Evolutionary conservation across 495 filamentous ascomycete species (phyloP).

Genomic region (Extremus antarcticus): DNA sequence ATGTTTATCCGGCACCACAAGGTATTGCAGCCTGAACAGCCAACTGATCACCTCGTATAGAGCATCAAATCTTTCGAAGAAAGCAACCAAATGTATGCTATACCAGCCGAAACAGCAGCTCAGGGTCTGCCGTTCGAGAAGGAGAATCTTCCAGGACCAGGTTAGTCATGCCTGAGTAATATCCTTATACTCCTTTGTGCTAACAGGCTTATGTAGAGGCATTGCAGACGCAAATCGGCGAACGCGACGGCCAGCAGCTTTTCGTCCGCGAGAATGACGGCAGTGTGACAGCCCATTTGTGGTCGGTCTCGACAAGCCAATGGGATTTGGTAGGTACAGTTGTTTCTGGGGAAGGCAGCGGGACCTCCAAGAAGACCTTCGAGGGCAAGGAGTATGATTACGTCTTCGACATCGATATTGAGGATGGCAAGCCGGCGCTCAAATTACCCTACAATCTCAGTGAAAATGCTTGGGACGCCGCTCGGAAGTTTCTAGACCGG

Average conservation of each 20-base stretch:
- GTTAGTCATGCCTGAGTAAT: too few relatives aligned
- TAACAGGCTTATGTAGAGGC: too few relatives aligned
- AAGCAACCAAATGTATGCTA: slow-evolving; percentile 57
- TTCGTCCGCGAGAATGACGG: slow-evolving; percentile 78
- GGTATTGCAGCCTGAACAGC: background rate
- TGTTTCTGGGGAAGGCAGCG: slow-evolving; percentile 78
- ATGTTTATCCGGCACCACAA: background rate
- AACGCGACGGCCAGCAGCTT: slow-evolving; percentile 86
- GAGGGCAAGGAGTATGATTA: slow-evolving; percentile 88
- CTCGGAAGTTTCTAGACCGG: slow-evolving; percentile 79
- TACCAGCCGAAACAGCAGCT: slow-evolving; percentile 78
- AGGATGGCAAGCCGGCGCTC: slow-evolving; percentile 86
- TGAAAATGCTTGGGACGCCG: slow-evolving; percentile 87
- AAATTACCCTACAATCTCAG: slow-evolving; percentile 89
- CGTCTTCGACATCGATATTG: slow-evolving; percentile 96
- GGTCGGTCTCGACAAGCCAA: slow-evolving; percentile 41
- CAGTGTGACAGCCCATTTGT: slow-evolving; percentile 43
- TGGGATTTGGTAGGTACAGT: slow-evolving; percentile 86
- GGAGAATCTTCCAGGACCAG: slow-evolving; percentile 69
- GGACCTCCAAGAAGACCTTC: slow-evolving; percentile 60
- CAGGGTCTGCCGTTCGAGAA: slow-evolving; percentile 62
- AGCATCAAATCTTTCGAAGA: slow-evolving; percentile 61
- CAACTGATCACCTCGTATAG: background rate
- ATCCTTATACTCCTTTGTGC: too few relatives aligned
- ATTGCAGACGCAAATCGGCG: slow-evolving; percentile 64